Evolutionary conservation across 768 basidiomycete species (phyloP), one percentile per base, ranked within the genome.

Genomic region (Mycena polygramma): DNA sequence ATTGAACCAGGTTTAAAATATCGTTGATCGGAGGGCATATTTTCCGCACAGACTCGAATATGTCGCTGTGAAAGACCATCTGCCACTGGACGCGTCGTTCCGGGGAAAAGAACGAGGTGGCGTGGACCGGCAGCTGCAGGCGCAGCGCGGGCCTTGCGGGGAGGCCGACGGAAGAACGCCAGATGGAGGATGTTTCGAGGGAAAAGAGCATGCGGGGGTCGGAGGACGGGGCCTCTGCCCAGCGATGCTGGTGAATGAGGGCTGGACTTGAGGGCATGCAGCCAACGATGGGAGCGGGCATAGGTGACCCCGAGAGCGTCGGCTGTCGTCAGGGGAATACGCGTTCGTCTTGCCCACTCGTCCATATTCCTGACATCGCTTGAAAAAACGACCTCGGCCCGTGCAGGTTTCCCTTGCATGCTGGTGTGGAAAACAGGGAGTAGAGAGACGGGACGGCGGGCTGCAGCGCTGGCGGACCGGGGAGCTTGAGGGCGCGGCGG

Each of bases 51-150:
- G 89, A 90, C 75, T 91, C 90, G 80, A 92, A 92, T 59, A 90
- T 88, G 79, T 92, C 91, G 75, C 88, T 89, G 78, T 92, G 93
- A 77, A 95, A 95, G 75, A 94, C 92, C 93, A 94, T 94, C 79
- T 94, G 89, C 94, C 94, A 95, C 78, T 94, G 93, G 54, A 94
- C 88, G 69, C 92, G 89, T 74, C 94, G 84, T 78, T 95, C 92
- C 14, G 93, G 93, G 57, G 91, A 92, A 83, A 95, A 95, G 81
- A 95, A 95, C 30, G 94, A 93, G 48, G 90, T 91, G 46, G 94
- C 93, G 72, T 94, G 90, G 67, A 90, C 85, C 10, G 94, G 94
- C 43, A 95, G 86, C 76, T 92, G 90, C 9, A 94, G 83, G 54
- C 86, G 90, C 75, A 93, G 83, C 75, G 89, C 86, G 67, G 94